Evolutionary conservation across 768 basidiomycete genomes (phyloP).

Genomic region (Lentinula boryana): DNA sequence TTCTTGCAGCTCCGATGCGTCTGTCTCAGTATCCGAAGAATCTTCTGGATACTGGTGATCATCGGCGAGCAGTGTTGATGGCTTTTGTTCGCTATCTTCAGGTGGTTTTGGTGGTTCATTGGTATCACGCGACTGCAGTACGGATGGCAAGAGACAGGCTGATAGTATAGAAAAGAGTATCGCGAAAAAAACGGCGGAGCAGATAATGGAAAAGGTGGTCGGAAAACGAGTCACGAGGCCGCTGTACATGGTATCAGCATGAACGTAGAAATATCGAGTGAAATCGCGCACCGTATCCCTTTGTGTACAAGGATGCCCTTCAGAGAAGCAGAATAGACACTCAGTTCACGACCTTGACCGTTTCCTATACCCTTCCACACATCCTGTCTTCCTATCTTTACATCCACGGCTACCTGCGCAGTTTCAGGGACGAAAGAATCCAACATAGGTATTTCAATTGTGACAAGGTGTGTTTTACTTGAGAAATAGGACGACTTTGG

Average conservation of each 20-base stretch:
- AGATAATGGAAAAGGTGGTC: constrained; percentile 41
- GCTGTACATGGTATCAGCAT: constrained; percentile 26
- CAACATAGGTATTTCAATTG: constrained; percentile 54
- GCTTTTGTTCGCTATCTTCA: not conserved
- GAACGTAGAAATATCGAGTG: not conserved
- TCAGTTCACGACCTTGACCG: constrained; percentile 71
- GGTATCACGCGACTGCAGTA: constrained; percentile 17
- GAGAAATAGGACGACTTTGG: constrained; percentile 34
- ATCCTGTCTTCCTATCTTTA: constrained; percentile 74
- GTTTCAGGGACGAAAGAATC: constrained; percentile 43
- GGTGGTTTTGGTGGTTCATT: not conserved
- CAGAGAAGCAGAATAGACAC: constrained; percentile 55
- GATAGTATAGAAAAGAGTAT: constrained; percentile 41
- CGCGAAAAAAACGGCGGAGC: constrained; percentile 39
- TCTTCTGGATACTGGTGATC: not conserved
- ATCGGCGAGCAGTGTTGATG: not conserved
- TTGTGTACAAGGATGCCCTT: constrained; percentile 57
- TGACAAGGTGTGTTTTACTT: constrained; percentile 31
- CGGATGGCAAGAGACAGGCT: constrained; percentile 45
- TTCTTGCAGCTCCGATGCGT: not conserved
- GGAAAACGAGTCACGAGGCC: constrained; percentile 71
- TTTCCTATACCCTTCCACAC: constrained; percentile 63
- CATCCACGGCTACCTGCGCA: constrained; percentile 43
- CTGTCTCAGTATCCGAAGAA: not conserved
- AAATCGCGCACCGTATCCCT: constrained; percentile 58